Percentiles rank a stretch among this genome's conserved stretches.
These are phyloP conservation scores for Mortierella sp. DNA, from an alignment of 371 early-diverging fungal species.

Conservation along the genomic window DNA sequence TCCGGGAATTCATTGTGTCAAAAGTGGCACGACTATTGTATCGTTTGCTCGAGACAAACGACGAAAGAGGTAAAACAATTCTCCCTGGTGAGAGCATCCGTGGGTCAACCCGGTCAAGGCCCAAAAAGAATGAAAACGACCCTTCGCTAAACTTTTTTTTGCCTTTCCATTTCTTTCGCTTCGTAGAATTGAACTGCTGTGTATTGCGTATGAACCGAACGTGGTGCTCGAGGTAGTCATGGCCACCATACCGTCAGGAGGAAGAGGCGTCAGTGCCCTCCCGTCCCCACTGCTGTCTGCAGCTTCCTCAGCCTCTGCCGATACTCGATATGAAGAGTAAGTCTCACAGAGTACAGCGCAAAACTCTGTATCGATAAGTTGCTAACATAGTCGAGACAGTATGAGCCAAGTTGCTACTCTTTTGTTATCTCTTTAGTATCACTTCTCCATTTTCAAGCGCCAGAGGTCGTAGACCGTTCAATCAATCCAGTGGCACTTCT, in stretches of 20 bases:
- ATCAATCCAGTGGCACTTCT: no score
- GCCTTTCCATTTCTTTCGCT: background rate
- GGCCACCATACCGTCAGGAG: background rate
- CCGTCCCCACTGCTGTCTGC: background rate
- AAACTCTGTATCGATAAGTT: no score
- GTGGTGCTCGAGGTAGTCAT: constrained; percentile 6
- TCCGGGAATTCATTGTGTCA: constrained; percentile 34
- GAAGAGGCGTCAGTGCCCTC: background rate
- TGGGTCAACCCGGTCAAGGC: no score
- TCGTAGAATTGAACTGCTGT: constrained; percentile 3
- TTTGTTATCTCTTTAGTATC: no score
- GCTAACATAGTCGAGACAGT: no score
- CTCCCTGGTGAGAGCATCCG: no score
- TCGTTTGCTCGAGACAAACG: constrained; percentile 26
- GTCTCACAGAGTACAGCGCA: background rate
- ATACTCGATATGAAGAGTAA: background rate
- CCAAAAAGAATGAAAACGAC: no score
- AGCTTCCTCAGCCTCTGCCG: background rate
- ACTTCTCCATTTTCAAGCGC: no score
- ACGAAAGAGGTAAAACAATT: constrained; percentile 18
- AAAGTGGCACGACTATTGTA: constrained; percentile 21
- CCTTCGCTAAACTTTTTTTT: no score
- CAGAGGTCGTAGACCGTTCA: no score
- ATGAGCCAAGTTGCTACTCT: no score
- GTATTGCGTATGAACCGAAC: constrained; percentile 6